Conservation (phyloP, 768 basidiomycete genomes). For the Filobasidium floriforme region DNA sequence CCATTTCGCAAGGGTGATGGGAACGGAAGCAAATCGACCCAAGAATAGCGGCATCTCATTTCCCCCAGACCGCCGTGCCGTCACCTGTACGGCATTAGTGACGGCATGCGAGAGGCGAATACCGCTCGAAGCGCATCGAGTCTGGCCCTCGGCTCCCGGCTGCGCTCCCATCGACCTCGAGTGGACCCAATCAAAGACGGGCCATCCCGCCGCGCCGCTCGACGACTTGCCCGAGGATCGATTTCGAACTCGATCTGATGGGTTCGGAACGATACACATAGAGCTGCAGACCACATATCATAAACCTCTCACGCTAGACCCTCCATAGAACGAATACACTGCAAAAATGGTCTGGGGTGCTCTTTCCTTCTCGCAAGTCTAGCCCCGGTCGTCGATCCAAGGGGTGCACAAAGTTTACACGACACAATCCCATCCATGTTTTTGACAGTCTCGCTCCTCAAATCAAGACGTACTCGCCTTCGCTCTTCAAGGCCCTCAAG, state of each 20-base stretch:
- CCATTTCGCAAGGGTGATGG: no score
- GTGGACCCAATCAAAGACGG: not conserved
- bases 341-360: slow-evolving; percentile 23
- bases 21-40: no score
- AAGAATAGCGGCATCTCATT: no score
- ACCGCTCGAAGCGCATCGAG: not conserved
- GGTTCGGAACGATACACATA: not conserved
- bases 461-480: slow-evolving; percentile 58
- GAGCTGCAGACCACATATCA: not conserved
- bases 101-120: not conserved
- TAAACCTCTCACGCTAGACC: not conserved
- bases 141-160: not conserved
- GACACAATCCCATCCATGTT: not conserved
- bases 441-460: slow-evolving; percentile 56
- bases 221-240: not conserved
- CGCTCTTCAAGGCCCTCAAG: slow-evolving; percentile 60
- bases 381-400: no score
- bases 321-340: not conserved
- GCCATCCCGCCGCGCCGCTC: slow-evolving; percentile 4
- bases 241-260: not conserved
- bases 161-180: not conserved
- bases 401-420: not conserved
- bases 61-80: no score
- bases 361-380: slow-evolving; percentile 24
- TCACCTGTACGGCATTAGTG: not conserved